phyloP scores from a whole-genome alignment of 169 alveolate genomes.

The Plasmodium berghei region DNA sequence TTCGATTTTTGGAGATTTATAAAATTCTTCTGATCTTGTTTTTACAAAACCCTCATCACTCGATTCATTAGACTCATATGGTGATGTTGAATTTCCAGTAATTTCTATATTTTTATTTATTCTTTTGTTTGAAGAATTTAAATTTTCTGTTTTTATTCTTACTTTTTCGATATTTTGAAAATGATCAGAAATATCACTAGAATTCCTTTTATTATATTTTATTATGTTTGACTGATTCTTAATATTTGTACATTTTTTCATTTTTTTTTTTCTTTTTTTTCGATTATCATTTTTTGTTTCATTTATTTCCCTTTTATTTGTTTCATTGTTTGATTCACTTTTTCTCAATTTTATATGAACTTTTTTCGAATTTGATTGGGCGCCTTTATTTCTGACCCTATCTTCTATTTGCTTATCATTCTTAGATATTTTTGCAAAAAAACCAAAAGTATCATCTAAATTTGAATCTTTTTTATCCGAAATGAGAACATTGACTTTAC shows the following conservation, averaged over 20 bases:
- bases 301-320: background rate
- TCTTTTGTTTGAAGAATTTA: no score
- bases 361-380: background rate
- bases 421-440: constrained; percentile 43
- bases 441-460: constrained; percentile 32
- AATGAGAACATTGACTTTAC: background rate
- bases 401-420: background rate
- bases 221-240: background rate
- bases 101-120: no score
- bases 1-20: no score
- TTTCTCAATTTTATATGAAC: no score
- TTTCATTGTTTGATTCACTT: no score
- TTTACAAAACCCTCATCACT: no score
- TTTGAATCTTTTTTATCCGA: constrained; percentile 17
- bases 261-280: background rate
- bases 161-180: no score
- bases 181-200: no score
- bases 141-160: no score
- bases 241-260: background rate
- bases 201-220: background rate
- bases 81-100: no score
- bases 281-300: background rate
- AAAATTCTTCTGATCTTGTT: no score
- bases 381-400: background rate
- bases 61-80: no score